Base-by-base conservation (phyloP, 148 eudicot species). In the Fagopyrum esculentum region DNA sequence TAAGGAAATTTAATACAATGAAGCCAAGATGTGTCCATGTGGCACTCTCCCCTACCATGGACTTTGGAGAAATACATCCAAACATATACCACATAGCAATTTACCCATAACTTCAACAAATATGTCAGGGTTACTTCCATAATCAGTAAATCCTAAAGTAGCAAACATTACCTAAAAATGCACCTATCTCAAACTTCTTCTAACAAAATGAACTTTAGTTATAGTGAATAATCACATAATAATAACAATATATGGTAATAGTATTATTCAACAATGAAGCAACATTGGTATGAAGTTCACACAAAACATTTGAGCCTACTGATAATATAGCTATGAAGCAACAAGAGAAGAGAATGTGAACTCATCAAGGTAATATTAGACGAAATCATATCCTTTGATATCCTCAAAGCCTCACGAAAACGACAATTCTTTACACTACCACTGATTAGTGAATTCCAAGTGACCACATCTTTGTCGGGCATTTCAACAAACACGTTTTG, bases 31-130 rank as follows among this genome's bases (percentile, higher is more conserved):
- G 35, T 29, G 29, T 6, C n/a, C 69, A 0, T 22, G 69, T 63
- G 69, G 69, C 69, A 30, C 44, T 30, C 69, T 9, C 69, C 29
- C 15, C 43, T 29, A 6, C 15, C 69, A 63, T 63, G 69, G 69
- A 12, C 44, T 63, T 63, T 63, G 69, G 69, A n/a, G 29, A 63
- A 30, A 22, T 63, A 63, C 69, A 63, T 63, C 69, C 44, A 5
- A 63, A 63, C 45, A 2, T 63, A 63, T 44, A 63, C 69, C 69
- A 63, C 64, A 59, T 44, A 63, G 6, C 69, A 63, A 22, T 22
- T 30, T 63, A 0, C 43, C 26, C 26, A 22, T 22, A 22, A 22
- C 26, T 22, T 22, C 26, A 22, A 22, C 26, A 22, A 22, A 22
- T 0, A 22, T 22, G 26, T 22, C 26, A 22, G 0, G 26, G 30